Percentiles rank a stretch among this genome's conserved stretches.
Evolutionary conservation across 805 yeast genomes (phyloP).

Genomic region (Candida khao-thaluensis): DNA sequence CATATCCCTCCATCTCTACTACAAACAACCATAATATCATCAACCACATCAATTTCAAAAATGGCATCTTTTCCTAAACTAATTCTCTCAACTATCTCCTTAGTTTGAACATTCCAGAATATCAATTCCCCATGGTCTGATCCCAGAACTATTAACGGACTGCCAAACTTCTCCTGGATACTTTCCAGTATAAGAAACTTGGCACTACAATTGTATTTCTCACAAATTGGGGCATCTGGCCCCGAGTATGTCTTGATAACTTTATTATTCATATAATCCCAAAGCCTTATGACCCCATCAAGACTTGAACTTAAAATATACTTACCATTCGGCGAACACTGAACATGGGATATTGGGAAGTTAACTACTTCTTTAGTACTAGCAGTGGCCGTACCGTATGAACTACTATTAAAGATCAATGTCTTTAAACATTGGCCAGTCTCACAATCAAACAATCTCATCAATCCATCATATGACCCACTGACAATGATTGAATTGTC

Average conservation of each 20-base stretch:
- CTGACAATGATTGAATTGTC: constrained; percentile 83
- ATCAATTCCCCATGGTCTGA: constrained; percentile 57
- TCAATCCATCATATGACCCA: constrained; percentile 88
- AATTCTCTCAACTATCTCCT: constrained; percentile 39
- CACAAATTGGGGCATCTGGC: constrained; percentile 36
- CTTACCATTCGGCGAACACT: constrained; percentile 77
- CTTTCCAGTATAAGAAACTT: constrained; percentile 42
- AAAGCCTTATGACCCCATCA: constrained; percentile 74
- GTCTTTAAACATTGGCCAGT: constrained; percentile 93
- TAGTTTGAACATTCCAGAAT: constrained; percentile 65
- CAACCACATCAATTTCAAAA: constrained; percentile 40
- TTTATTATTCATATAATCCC: constrained; percentile 83
- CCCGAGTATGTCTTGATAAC: constrained; percentile 71
- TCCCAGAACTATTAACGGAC: constrained; percentile 56
- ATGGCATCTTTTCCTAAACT: constrained; percentile 13
- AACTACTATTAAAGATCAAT: constrained; percentile 69
- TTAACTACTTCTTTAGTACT: constrained; percentile 47
- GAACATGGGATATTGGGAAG: constrained; percentile 74
- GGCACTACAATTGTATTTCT: constrained; percentile 53
- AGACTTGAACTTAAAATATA: constrained; percentile 74
- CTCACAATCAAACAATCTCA: constrained; percentile 83
- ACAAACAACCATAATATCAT: constrained; percentile 31
- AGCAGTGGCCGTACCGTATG: constrained; percentile 58
- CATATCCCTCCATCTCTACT: constrained; percentile 11
- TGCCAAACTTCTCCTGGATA: constrained; percentile 21